Evolutionary conservation across 2,329 filamentous ascomycete genomes (phyloP), one percentile per base, ranked within the genome.

Genomic region (Diaporthe sp.): DNA sequence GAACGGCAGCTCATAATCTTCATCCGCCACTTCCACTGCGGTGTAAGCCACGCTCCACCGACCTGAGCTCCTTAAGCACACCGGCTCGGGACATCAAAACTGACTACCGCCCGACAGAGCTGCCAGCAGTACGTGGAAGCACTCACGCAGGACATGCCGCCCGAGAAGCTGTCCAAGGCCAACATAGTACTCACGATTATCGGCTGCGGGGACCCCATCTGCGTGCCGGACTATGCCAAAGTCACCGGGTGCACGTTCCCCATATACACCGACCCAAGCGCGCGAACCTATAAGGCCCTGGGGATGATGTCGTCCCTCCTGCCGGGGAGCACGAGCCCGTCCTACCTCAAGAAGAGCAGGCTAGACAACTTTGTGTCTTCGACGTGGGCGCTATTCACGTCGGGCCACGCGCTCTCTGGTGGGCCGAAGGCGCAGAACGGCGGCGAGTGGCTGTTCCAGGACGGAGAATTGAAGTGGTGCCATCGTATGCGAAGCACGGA

Each of bases 11-110:
- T 69, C 2, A 47, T 73, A n/a, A 37, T 73, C 27, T 73, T 73
- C 13, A 10, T 73, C 61, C 71, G 71, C 17, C 71, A 73, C n/a
- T 73, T 73, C 39, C 37, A 69, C 39, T 73, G 71, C 51, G 61
- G 71, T n/a, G 71, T 73, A 37, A 58, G 51, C 47, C 17, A 22
- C 50, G 61, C 25, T 68, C 17, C 63, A 30, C 15, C 8, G 30
- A 25, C 15, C 63, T 7, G 15, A 39, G 47, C 47, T 37, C 22
- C 25, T 19, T 8, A 10, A 22, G n/a, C 25, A 2, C 19, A 25
- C 17, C 15, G 8, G 17, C 58, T 15, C 5, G 5, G 19, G 42
- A 69, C 30, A 68, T 17, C 30, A 12, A 10, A 25, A 37, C 51
- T 73, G 61, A 68, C 63, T 3, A 50, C 15, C 8, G 27, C 50